Base-by-base conservation (phyloP, 768 basidiomycete species). In the Calocera viscosa region DNA sequence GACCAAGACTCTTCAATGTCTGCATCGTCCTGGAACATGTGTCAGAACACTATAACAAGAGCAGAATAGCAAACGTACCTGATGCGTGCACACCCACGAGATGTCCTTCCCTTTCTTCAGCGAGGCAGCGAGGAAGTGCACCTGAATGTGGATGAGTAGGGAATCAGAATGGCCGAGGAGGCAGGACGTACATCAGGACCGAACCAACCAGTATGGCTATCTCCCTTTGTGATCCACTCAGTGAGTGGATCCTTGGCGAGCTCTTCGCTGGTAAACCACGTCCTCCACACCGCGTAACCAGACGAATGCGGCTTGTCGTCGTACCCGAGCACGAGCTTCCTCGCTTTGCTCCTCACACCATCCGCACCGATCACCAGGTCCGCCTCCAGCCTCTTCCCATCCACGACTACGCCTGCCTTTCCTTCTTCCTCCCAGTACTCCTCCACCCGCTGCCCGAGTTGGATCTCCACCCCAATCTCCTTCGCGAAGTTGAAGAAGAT, bases 401-500 rank as follows among this genome's bases (percentile, higher is more conserved):
- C 40, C 14, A 64, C 38, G 24, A 67, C 24, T 16, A 67, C 66
- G 47, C 60, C 49, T 0, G 40, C 66, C 22, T 40, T 49, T 0
- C 22, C 32, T 0, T 64, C 63, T 16, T 24, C 49, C 60, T 67
- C 66, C 24, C 63, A 28, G 47, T 67, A 67, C n/a, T 43, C 63
- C 1, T 32, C 16, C n/a, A 67, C 63, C 24, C 26, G 24, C 41
- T 63, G n/a, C 8, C 66, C 66, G 16, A 63, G 63, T 28, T 28
- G 38, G 16, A 64, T 63, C 3, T 67, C 64, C 24, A 67, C 63
- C 24, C 60, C 66, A 26, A 43, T 63, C 26, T 60, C 34, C 63
- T 68, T 39, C 39, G 73, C 77, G 40, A 69, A 65, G 5, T 70
- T 43, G 30, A 71, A 67, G 19, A 74, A 60, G 39, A 72, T 66